A percentile compares a stretch with the other conserved stretches of the same genome.
These are phyloP conservation scores for Umbelopsis ramanniana DNA, from an alignment of 192 early-diverging fungal genomes.

Conservation along the genomic window DNA sequence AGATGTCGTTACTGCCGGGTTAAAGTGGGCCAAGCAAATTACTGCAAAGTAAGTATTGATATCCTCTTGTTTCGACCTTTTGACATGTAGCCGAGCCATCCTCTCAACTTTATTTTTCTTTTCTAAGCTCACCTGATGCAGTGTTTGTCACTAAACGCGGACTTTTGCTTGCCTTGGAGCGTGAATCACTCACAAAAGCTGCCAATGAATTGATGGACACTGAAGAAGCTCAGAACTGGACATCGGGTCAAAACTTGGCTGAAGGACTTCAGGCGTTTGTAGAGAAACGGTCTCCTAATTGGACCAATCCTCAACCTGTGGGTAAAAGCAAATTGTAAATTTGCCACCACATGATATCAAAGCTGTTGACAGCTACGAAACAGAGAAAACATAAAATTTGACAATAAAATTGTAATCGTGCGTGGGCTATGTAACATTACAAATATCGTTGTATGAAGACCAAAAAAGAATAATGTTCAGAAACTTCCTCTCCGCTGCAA, in stretches of 20 bases:
- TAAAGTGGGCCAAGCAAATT: slow-evolving; percentile 39
- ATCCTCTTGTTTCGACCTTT: background rate
- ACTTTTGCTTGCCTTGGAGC: slow-evolving; percentile 37
- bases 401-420: background rate
- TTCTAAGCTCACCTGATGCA: slow-evolving; percentile 47
- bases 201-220: slow-evolving; percentile 31
- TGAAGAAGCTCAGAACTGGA: slow-evolving; percentile 28
- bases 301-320: slow-evolving; percentile 34
- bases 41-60: slow-evolving; percentile 29
- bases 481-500: slow-evolving; percentile 24
- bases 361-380: background rate
- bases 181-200: slow-evolving; percentile 38
- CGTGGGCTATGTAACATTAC: slow-evolving; percentile 5
- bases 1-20: slow-evolving; percentile 31
- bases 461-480: background rate
- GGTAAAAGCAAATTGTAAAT: slow-evolving; percentile 29
- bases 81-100: too few species aligned
- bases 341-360: background rate
- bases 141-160: slow-evolving; percentile 45
- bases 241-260: slow-evolving; percentile 31
- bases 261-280: slow-evolving; percentile 48
- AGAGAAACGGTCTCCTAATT: slow-evolving; percentile 44
- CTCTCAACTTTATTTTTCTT: background rate
- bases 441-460: background rate
- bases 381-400: background rate